A percentile compares a stretch with the other conserved stretches of the same genome.
Conservation (phyloP, 352 stramenopile genomes). For the Elongisporangium anandrum region DNA sequence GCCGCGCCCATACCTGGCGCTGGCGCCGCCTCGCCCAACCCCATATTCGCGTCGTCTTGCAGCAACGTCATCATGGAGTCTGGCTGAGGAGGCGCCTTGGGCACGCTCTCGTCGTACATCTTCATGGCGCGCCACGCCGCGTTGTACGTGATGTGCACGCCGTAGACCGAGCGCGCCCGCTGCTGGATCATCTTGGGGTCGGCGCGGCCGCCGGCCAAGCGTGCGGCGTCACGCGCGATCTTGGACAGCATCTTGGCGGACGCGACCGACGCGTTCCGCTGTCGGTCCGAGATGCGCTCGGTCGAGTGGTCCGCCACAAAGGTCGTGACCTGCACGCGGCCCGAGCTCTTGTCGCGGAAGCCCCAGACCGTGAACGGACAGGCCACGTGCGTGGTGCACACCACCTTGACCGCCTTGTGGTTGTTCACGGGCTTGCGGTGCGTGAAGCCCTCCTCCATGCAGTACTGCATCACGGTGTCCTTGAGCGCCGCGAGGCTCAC, state of each 20-base stretch:
- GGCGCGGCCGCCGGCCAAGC: background rate
- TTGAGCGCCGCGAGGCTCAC: background rate
- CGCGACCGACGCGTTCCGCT: background rate
- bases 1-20: too few species aligned
- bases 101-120: background rate
- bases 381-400: background rate
- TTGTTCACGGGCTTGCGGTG: background rate
- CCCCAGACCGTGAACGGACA: background rate
- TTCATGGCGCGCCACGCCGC: background rate
- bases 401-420: background rate
- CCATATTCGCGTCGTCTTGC: background rate
- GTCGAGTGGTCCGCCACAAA: background rate
- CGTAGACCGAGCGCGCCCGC: background rate
- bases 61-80: background rate
- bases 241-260: background rate
- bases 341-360: background rate
- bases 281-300: background rate
- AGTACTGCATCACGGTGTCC: background rate
- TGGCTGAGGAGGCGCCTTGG: background rate
- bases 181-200: background rate
- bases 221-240: background rate
- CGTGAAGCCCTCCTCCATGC: background rate
- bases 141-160: background rate
- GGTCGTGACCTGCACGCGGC: background rate
- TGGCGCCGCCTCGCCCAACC: too few species aligned